Percentiles rank a stretch among this genome's conserved stretches.
Conservation (phyloP, 1,284 basidiomycete species). For the Nidula niveotomentosa region DNA sequence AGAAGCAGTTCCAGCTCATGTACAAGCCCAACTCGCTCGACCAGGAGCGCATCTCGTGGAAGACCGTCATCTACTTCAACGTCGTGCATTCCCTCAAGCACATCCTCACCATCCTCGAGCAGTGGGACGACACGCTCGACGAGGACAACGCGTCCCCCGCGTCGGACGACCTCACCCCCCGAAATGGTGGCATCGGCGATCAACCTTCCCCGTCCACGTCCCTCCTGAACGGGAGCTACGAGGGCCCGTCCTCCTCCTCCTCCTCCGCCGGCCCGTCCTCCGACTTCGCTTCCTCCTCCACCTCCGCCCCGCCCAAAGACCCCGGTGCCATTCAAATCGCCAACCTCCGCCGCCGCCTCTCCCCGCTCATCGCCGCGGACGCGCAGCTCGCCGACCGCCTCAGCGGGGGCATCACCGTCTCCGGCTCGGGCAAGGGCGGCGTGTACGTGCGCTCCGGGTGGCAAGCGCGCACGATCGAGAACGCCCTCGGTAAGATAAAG, state of each 20-base stretch:
- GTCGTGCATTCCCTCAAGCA: slow-evolving; percentile 75
- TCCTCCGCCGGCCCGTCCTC: slow-evolving; percentile 15
- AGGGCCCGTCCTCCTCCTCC: slow-evolving; percentile 23
- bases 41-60: slow-evolving; percentile 77
- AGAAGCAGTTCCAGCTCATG: slow-evolving; percentile 86
- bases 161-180: slow-evolving; percentile 22
- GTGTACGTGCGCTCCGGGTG: slow-evolving; percentile 78
- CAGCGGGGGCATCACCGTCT: slow-evolving; percentile 68
- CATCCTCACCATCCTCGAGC: slow-evolving; percentile 68
- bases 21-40: slow-evolving; percentile 77
- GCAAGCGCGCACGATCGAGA: slow-evolving; percentile 66
- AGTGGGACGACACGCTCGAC: slow-evolving; percentile 62
- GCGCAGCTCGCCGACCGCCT: slow-evolving; percentile 64
- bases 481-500: slow-evolving; percentile 37
- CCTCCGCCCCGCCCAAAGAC: slow-evolving; percentile 23
- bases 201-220: slow-evolving; percentile 36
- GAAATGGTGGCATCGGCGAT: slow-evolving; percentile 26
- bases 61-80: slow-evolving; percentile 82
- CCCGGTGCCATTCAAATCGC: slow-evolving; percentile 42
- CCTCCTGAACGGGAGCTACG: slow-evolving; percentile 21
- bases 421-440: slow-evolving; percentile 69
- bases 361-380: slow-evolving; percentile 62
- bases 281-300: neutral
- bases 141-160: slow-evolving; percentile 33
- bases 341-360: slow-evolving; percentile 55